These are phyloP conservation scores for Marchantia paleacea DNA, from an alignment of 225 moss, liverwort and hornwort species.

Conservation along the genomic window DNA sequence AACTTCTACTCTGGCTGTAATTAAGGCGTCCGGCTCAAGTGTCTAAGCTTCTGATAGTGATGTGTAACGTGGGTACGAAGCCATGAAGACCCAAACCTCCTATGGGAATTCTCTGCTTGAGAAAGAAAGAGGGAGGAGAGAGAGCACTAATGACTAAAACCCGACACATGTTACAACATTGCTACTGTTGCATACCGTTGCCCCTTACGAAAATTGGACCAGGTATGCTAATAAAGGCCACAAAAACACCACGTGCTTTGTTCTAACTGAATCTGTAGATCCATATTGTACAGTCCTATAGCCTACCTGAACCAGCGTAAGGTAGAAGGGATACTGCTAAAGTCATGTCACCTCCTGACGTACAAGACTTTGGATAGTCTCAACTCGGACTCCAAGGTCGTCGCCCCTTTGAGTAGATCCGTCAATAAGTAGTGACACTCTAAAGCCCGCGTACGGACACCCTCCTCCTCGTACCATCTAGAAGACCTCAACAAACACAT, in stretches of 20 bases:
- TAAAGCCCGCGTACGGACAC: not conserved
- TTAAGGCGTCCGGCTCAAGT: not conserved
- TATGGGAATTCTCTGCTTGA: too few species aligned
- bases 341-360: not conserved
- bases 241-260: not conserved
- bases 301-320: not conserved
- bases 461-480: not conserved
- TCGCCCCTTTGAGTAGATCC: not conserved
- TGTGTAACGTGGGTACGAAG: not conserved
- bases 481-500: constrained; percentile 4
- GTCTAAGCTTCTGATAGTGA: not conserved
- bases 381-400: not conserved
- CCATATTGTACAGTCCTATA: constrained; percentile 11
- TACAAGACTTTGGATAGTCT: not conserved
- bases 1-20: not conserved
- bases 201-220: not conserved
- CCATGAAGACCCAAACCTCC: not conserved
- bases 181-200: not conserved
- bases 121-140: not conserved
- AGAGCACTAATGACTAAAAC: not conserved
- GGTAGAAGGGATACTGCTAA: not conserved
- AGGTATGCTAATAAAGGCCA: not conserved
- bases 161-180: not conserved
- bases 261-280: constrained; percentile 11
- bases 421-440: not conserved